phyloP scores from a whole-genome alignment of 2,329 filamentous ascomycete species.

The Xylariaceae sp. region DNA sequence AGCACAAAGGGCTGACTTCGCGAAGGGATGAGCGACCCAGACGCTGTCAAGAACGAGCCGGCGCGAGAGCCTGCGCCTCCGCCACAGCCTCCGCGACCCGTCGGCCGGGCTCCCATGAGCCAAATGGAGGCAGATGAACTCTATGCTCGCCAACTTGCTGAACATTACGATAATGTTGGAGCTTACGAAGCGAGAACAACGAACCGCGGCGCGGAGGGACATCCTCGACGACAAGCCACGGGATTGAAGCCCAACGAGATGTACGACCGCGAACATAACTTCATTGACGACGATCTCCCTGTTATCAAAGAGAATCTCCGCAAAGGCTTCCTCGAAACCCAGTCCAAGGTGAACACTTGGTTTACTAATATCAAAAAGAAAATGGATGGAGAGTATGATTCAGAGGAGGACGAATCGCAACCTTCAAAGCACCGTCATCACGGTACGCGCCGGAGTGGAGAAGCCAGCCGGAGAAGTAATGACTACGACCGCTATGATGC shows the following conservation, averaged over 20 bases:
- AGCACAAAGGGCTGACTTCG: conserved; percentile 10
- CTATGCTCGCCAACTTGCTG: conserved; percentile 87
- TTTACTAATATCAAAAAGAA: conserved; percentile 88
- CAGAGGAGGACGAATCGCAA: conserved; percentile 55
- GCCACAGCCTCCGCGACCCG: conserved; percentile 74
- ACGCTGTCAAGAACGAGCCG: conserved; percentile 53
- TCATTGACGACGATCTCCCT: conserved; percentile 93
- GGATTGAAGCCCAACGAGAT: conserved; percentile 52
- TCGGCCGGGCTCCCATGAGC: conserved; percentile 57
- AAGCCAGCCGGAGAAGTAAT: conserved; percentile 66
- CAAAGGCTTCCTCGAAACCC: conserved; percentile 92
- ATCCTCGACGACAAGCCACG: conserved; percentile 41
- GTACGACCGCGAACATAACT: conserved; percentile 75
- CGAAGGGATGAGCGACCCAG: conserved; percentile 74
- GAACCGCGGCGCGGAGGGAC: conserved; percentile 33
- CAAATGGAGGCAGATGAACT: conserved; percentile 89
- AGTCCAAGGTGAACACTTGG: conserved; percentile 89
- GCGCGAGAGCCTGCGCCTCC: conserved; percentile 58
- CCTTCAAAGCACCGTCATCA: conserved; percentile 27
- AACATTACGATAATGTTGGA: conserved; percentile 72
- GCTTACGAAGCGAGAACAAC: conserved; percentile 54
- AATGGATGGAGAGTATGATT: conserved; percentile 82
- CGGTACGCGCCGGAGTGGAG: conserved; percentile 37
- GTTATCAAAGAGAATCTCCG: conserved; percentile 88
- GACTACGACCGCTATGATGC: conserved; percentile 93